Evolutionary conservation across 345 rosid species (phyloP).

Genomic region (Heritiera fomes): DNA sequence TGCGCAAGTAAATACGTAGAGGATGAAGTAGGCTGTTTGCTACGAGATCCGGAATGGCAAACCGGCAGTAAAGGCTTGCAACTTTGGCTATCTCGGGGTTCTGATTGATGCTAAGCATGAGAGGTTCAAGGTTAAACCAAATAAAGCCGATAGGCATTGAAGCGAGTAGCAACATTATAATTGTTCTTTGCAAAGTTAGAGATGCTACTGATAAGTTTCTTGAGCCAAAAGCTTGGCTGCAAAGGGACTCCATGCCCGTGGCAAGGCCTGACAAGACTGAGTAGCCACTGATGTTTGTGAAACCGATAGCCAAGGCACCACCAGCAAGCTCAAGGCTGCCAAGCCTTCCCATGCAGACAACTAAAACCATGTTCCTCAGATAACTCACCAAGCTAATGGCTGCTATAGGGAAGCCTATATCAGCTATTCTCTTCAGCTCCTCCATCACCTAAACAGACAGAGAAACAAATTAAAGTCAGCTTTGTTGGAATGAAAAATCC

Average conservation of each 20-base stretch:
- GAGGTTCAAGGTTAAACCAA: conserved; percentile 70
- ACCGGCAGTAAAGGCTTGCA: conserved; percentile 68
- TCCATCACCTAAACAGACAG: conserved; percentile 49
- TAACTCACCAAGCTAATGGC: conserved; percentile 73
- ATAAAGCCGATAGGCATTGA: conserved; percentile 63
- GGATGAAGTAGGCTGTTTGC: conserved; percentile 84
- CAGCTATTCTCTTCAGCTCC: conserved; percentile 63
- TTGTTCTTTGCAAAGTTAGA: conserved; percentile 59
- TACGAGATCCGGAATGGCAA: conserved; percentile 72
- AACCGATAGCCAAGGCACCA: conserved; percentile 86
- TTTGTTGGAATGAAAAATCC: not conserved
- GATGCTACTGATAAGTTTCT: conserved; percentile 51
- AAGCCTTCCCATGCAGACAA: conserved; percentile 80
- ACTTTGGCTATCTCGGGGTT: conserved; percentile 58
- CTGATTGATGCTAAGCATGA: conserved; percentile 69
- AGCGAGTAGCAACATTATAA: conserved; percentile 57
- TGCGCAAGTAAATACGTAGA: conserved; percentile 75
- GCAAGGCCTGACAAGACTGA: conserved; percentile 88
- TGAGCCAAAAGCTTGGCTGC: conserved; percentile 88
- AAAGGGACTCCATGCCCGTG: conserved; percentile 88
- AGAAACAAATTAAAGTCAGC: not conserved
- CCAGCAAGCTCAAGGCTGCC: conserved; percentile 94
- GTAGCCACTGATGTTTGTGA: conserved; percentile 93
- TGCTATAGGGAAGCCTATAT: conserved; percentile 72
- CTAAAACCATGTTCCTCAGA: conserved; percentile 72